phyloP scores from a whole-genome alignment of 805 yeast genomes.

The Pichia ethanolica region DNA sequence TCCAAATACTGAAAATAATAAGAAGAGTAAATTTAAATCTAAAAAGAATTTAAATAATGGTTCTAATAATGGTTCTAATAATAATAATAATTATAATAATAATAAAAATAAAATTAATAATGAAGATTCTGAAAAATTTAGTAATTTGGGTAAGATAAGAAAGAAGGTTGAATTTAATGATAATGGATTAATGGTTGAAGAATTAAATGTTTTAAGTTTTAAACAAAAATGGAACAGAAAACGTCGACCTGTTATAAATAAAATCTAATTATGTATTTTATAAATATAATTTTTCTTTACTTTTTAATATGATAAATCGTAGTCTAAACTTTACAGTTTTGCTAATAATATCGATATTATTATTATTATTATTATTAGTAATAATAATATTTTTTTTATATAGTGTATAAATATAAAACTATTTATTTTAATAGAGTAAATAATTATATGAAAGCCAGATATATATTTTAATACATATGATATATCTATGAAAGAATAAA shows the following conservation, averaged over 20 bases:
- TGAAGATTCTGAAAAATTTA: conserved; percentile 14
- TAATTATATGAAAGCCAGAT: background rate
- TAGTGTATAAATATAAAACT: too few relatives aligned
- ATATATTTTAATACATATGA: too few relatives aligned
- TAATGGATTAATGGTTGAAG: conserved; percentile 19
- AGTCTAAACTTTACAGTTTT: too few relatives aligned
- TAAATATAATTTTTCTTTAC: too few relatives aligned
- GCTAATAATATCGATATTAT: too few relatives aligned
- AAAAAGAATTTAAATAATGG: background rate
- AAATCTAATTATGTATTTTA: too few relatives aligned
- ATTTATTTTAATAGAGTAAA: background rate
- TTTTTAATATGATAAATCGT: too few relatives aligned
- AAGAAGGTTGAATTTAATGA: conserved; percentile 21
- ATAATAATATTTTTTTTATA: background rate
- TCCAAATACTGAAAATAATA: background rate
- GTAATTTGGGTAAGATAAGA: conserved; percentile 23
- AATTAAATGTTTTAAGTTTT: conserved; percentile 22
- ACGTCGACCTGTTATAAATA: conserved; percentile 6
- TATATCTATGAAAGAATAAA: background rate
- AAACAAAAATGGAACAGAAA: conserved; percentile 8
- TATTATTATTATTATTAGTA: too few relatives aligned
- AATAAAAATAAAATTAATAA: background rate
- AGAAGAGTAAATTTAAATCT: conserved; percentile 1
- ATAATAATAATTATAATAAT: background rate
- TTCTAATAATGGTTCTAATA: background rate